Evolutionary conservation across 495 filamentous ascomycete species (phyloP), one percentile per base, ranked within the genome.

Genomic region (Tuber microsphaerosporum): DNA sequence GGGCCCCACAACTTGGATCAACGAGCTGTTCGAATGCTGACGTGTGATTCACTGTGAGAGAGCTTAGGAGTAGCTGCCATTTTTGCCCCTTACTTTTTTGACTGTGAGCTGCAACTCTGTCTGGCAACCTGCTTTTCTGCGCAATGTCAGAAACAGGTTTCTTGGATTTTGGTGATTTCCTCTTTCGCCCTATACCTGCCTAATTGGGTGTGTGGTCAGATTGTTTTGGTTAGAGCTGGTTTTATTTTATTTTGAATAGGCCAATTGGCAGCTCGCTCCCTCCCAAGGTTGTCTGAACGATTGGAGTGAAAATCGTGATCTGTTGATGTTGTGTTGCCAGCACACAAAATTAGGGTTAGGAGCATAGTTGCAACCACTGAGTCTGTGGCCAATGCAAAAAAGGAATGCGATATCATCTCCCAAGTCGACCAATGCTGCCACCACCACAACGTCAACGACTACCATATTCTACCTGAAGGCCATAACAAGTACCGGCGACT

Each of bases 1-100:
- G 56, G 56, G 56, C 26, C 56, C 31, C 26, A 16, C 16, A 34
- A 34, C 12, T 65, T 34, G 56, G 9, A 34, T 65, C 56, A 34
- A 65, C 3, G 56, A 65, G 56, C 14, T 65, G 26, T 65, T 65
- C 56, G 56, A 65, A 65, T 65, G 56, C 56, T 65, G 56, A 65
- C 56, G 56, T 34, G 26, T 65, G 51, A 61, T 61, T 61, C 51
- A 61, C 12, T 14, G 10, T 61, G 56, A 34, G 56, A 56, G 20
- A 56, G 4, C 1, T 22, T 56, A 9, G 20, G 46, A 51, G 48
- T 56, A 31, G n/a, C 56, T 19, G 34, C 26, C 56, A 34, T 7
- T 31, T 16, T 65, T 65, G 56, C 56, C 56, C 56, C 56, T 34
- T 65, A 65, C 26, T 22, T 65, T 61, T 65, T 34, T 65, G 26